Percentiles rank a stretch among this genome's conserved stretches.
phyloP scores from a whole-genome alignment of 257 asterid genomes.

The Buddleja alternifolia region DNA sequence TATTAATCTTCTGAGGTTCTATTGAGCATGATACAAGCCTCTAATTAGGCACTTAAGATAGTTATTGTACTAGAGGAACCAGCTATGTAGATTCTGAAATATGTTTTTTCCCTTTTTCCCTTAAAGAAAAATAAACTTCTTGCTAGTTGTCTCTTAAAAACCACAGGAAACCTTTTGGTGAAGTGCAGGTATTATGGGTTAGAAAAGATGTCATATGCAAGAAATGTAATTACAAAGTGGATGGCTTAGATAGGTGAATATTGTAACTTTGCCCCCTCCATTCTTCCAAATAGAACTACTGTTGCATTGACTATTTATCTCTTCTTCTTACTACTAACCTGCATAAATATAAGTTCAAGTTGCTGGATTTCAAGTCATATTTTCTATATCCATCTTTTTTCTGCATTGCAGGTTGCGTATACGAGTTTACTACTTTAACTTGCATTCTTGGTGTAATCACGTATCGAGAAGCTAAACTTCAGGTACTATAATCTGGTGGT shows the following conservation, averaged over 20 bases:
- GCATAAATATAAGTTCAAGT: constrained; percentile 13
- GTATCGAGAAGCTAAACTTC: constrained; percentile 95
- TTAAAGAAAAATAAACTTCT: neutral
- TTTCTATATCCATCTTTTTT: constrained; percentile 11
- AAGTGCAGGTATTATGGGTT: neutral
- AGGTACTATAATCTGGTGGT: constrained; percentile 97
- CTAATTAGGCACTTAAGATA: neutral
- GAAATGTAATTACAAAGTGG: neutral
- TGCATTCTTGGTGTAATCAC: constrained; percentile 98
- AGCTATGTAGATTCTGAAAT: neutral
- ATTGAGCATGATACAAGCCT: neutral
- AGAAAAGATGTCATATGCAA: constrained; percentile 2
- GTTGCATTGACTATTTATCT: neutral
- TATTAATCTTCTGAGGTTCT: constrained; percentile 13
- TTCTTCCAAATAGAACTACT: neutral
- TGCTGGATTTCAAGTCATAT: constrained; percentile 17
- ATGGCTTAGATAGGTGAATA: constrained; percentile 8
- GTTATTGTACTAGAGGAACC: neutral
- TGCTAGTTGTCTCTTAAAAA: constrained; percentile 6
- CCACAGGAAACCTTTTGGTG: neutral
- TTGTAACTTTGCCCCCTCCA: neutral
- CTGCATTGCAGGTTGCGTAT: constrained; percentile 83
- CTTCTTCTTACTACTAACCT: neutral
- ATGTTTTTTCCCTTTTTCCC: too few species aligned
- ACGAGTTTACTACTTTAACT: constrained; percentile 95